A percentile compares a stretch with the other conserved stretches of the same genome.
Evolutionary conservation across 768 basidiomycete genomes (phyloP).

Genomic region (Coprinopsis strossmayeri): DNA sequence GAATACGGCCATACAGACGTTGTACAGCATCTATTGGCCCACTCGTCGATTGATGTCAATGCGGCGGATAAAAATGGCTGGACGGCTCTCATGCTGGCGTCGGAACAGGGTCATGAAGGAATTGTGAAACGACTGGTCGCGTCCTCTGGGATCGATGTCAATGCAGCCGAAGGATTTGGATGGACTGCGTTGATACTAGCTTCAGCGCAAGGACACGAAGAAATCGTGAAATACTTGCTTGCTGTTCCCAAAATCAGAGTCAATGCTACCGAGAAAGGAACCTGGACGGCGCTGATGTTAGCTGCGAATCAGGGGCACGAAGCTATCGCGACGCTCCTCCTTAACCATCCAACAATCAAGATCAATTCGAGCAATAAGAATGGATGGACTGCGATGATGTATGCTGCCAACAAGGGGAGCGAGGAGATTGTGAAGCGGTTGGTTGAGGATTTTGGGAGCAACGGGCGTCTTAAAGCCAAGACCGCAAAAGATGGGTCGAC

Average conservation of each 20-base stretch:
- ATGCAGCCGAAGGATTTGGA: not conserved
- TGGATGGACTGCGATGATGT: too few relatives aligned
- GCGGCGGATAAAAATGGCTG: not conserved
- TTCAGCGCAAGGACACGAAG: not conserved
- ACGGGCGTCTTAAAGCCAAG: too few relatives aligned
- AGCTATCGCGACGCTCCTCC: not conserved
- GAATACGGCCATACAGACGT: not conserved
- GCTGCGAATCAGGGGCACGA: not conserved
- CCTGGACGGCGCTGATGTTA: not conserved
- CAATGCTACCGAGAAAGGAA: not conserved
- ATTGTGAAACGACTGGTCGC: not conserved
- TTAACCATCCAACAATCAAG: not conserved
- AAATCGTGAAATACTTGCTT: not conserved
- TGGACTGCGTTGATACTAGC: not conserved
- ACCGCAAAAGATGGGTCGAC: too few relatives aligned
- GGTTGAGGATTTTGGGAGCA: too few relatives aligned
- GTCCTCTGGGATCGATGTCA: not conserved
- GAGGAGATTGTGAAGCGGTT: too few relatives aligned
- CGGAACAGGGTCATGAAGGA: not conserved
- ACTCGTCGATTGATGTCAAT: not conserved
- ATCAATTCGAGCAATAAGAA: not conserved
- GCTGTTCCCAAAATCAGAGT: not conserved
- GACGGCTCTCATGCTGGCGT: not conserved
- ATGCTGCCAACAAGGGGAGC: too few relatives aligned
- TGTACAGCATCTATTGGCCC: not conserved